These are phyloP conservation scores for Agrocybe praecox DNA, from an alignment of 768 basidiomycete genomes.

Conservation along the genomic window DNA sequence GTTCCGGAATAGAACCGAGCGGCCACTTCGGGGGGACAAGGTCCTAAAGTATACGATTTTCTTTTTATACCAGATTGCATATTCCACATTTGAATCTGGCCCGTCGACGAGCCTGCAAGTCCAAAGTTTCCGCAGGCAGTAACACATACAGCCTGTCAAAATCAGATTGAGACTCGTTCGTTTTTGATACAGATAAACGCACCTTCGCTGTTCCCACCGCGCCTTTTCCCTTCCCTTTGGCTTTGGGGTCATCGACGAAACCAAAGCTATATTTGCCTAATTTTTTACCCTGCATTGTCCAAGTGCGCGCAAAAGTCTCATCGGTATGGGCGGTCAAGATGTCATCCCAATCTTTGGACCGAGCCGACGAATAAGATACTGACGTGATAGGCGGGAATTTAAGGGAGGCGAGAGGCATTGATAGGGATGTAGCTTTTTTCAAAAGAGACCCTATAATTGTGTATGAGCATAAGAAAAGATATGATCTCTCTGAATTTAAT, in stretches of 20 bases:
- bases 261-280: conserved; percentile 76
- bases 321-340: conserved; percentile 89
- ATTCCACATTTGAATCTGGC: conserved; percentile 90
- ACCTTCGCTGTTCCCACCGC: conserved; percentile 75
- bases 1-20: conserved; percentile 42
- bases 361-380: conserved; percentile 75
- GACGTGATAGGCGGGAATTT: conserved; percentile 84
- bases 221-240: conserved; percentile 46
- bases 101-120: conserved; percentile 79
- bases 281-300: conserved; percentile 84
- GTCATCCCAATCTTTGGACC: conserved; percentile 97
- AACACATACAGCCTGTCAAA: conserved; percentile 74
- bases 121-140: conserved; percentile 97
- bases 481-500: neutral
- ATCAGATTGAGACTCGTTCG: neutral
- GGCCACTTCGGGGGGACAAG: conserved; percentile 56
- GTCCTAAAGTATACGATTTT: conserved; percentile 72
- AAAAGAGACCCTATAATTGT: conserved; percentile 66
- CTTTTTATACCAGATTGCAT: conserved; percentile 92
- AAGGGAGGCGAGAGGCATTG: conserved; percentile 77
- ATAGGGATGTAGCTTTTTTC: conserved; percentile 78
- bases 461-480: neutral
- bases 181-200: conserved; percentile 1
- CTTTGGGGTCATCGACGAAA: conserved; percentile 51
- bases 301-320: conserved; percentile 82